Evolutionary conservation across 495 filamentous ascomycete species (phyloP).

Genomic region (Hypoxylon trugodes): DNA sequence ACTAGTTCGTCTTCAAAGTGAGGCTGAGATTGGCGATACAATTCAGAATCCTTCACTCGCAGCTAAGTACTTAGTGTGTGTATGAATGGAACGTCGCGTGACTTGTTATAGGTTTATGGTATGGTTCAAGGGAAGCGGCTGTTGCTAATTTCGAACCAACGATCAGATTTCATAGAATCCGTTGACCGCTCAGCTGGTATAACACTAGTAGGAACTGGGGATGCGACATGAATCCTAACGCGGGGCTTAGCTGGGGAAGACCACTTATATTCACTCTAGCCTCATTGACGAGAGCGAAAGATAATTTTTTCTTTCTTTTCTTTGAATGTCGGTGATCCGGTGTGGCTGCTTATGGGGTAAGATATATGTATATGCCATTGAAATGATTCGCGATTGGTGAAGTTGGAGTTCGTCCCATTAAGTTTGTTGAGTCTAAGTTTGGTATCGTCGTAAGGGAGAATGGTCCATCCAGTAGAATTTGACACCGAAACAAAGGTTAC

Average conservation of each 20-base stretch:
- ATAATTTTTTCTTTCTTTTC: not conserved
- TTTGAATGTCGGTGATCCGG: not conserved
- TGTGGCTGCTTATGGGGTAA: not conserved
- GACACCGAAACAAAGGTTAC: constrained; percentile 24
- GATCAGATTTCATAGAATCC: not conserved
- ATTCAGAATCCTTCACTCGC: not conserved
- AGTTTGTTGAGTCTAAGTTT: not conserved
- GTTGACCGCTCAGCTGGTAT: not conserved
- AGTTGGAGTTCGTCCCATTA: too few relatives aligned
- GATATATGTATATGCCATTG: too few relatives aligned
- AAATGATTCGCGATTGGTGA: not conserved
- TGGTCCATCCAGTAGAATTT: not conserved
- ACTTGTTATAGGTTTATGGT: not conserved
- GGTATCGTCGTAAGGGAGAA: too few relatives aligned
- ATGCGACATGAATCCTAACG: constrained; percentile 6
- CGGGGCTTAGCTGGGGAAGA: not conserved
- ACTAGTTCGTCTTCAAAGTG: not conserved
- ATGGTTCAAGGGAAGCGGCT: not conserved
- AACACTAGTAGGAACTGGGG: not conserved
- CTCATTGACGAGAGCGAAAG: not conserved
- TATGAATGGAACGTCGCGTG: not conserved
- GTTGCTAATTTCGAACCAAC: constrained; percentile 5
- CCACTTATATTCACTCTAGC: not conserved
- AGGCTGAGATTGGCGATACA: not conserved
- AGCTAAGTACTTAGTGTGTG: too few relatives aligned